Base-by-base conservation (phyloP, 129 eudicot species). In the Lonicera japonica region DNA sequence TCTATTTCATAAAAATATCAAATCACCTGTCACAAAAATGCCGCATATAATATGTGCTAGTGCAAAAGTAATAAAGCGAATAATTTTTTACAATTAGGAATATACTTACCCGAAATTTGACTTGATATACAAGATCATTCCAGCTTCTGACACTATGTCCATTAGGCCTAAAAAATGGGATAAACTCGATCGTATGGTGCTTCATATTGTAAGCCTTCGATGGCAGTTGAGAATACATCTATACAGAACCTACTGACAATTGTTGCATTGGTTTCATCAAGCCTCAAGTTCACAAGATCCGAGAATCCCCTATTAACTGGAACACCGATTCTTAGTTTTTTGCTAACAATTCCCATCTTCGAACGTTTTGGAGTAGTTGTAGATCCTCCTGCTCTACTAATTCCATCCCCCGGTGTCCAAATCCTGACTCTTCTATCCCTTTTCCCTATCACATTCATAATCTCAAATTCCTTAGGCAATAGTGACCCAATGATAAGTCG, bases 401-500 rank as follows among this genome's bases (percentile, higher is more conserved):
- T 59, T 8, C 17, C 56, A 63, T 65, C 65, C 8, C 2, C 36
- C 36, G 2, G 38, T 58, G 76, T 78, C 91, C 88, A 87, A 36
- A 65, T 70, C 19, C 91, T 88, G 0, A 87, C 54, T 21, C 69
- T 72, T 50, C 47, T 73, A 65, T 66, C 74, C 23, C 76, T 72
- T 21, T 51, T 68, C 19, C 91, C 85, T 0, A 73, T 21, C 19
- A 87, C 73, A 54, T 81, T 80, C 56, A 78, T 64, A 8, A 87
- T 54, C 65, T 80, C 75, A 13, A 63, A 57, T 6, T 55, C 36
- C 3, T 63, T 36, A 0, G 56, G 18, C n/a, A 48, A 11, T 19
- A 54, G 52, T 59, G 53, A 58, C 54, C 80, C 80, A 24, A 78
- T 65, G 18, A 23, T 25, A 18, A 87, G 51, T 36, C 65, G 57